Evolutionary conservation across 176 grass and related monocot species (phyloP), one percentile per base, ranked within the genome.

Genomic region (Otatea glauca): DNA sequence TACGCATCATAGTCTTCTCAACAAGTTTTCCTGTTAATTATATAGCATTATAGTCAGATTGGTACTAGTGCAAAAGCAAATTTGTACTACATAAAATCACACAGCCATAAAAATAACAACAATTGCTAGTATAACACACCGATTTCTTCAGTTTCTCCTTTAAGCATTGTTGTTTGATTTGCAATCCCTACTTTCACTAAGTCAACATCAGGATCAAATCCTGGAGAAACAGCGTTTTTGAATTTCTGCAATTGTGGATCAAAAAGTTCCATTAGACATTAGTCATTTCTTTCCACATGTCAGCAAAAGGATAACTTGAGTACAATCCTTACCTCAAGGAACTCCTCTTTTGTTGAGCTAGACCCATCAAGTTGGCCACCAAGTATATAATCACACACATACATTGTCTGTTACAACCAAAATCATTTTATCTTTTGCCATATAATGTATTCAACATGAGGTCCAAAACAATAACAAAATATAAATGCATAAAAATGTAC

Each of bases 161-260:
- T 99, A 64, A 99, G 89, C 97, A 99, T 99, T 71, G 97, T 99
- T 89, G 97, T 99, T 85, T 99, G 97, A 94, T 99, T 99, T 72
- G 97, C 97, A 89, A 99, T 99, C 16, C 97, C 97, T 37, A 92
- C 74, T 90, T 89, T 99, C 38, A 54, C 81, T 69, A 99, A 86
- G 77, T 99, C 92, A 78, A 94, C 82, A 94, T 99, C 92, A 50
- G 97, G 97, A 88, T 99, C 97, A 84, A 99, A 96, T 89, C 91
- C 97, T 24, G 81, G 64, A 79, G 97, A 96, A 84, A 96, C 47
- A 69, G 97, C 93, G 18, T 75, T 88, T 70, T 96, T 96, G 81
- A 99, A 99, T 96, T 99, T 99, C 97, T 99, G 86, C 53, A 85
- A 70, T 48, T 39, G 16, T 69, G 50, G 15, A 38, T 9, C 14